A percentile compares a stretch with the other conserved stretches of the same genome.
These are phyloP conservation scores for Xylaria scruposa DNA, from an alignment of 495 filamentous ascomycete species.

Conservation along the genomic window DNA sequence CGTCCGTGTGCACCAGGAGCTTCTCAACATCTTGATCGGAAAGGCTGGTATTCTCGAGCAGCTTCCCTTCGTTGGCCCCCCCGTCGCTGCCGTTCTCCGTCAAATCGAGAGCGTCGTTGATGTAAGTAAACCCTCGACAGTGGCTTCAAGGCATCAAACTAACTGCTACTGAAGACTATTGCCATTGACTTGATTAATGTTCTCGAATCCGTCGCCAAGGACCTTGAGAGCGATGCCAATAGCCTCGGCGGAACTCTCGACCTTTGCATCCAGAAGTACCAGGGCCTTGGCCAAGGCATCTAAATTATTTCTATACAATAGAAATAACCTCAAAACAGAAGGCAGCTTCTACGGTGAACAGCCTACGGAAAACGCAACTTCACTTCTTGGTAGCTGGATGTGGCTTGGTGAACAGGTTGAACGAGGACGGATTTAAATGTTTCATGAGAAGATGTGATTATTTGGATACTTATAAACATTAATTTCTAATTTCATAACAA, in stretches of 20 bases:
- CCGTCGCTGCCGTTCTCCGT: slow-evolving; percentile 31
- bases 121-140: slow-evolving; percentile 26
- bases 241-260: slow-evolving; percentile 28
- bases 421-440: neutral
- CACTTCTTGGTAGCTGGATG: neutral
- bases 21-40: slow-evolving; percentile 43
- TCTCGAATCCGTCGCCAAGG: neutral
- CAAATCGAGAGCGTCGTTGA: slow-evolving; percentile 33
- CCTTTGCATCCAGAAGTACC: slow-evolving; percentile 22
- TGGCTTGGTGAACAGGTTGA: neutral
- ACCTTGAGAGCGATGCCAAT: slow-evolving; percentile 25
- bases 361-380: neutral
- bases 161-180: slow-evolving; percentile 19
- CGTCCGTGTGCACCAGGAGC: slow-evolving; percentile 34
- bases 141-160: neutral
- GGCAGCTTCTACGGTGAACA: neutral
- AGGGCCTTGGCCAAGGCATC: neutral
- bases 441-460: neutral
- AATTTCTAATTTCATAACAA: slow-evolving; percentile 5
- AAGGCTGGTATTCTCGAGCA: slow-evolving; percentile 35
- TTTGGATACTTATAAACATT: neutral
- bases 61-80: slow-evolving; percentile 38
- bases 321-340: neutral
- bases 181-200: slow-evolving; percentile 27
- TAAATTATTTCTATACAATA: neutral